Conservation (phyloP, 208 protist genomes). For the Crithidia brevicula region DNA sequence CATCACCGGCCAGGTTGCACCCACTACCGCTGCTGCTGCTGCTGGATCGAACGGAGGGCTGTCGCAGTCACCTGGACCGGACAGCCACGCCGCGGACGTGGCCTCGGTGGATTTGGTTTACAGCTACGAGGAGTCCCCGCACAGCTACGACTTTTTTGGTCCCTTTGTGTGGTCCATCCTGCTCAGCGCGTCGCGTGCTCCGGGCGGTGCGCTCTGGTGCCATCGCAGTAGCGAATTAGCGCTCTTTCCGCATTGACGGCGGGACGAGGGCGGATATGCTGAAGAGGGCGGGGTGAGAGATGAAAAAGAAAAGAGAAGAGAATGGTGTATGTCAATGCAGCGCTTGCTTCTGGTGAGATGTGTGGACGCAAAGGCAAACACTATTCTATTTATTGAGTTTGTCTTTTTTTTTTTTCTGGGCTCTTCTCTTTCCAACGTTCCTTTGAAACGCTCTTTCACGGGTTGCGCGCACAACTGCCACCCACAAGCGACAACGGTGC, state of each 20-base stretch:
- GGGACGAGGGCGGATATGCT: neutral
- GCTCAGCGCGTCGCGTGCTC: slow-evolving; percentile 52
- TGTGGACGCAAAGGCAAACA: no score
- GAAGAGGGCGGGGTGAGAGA: no score
- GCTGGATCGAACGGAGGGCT: neutral
- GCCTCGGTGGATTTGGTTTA: slow-evolving; percentile 44
- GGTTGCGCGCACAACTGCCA: no score
- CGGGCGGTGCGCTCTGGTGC: slow-evolving; percentile 69
- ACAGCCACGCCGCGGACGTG: neutral
- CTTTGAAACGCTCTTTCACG: no score
- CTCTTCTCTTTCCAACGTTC: no score
- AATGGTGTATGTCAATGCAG: no score
- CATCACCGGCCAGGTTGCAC: neutral
- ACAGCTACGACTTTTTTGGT: slow-evolving; percentile 89
- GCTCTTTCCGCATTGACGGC: slow-evolving; percentile 47
- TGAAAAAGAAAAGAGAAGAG: slow-evolving; percentile 4
- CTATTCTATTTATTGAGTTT: no score
- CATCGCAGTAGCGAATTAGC: slow-evolving; percentile 36
- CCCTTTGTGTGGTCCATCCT: slow-evolving; percentile 82
- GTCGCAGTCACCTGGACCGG: slow-evolving; percentile 8
- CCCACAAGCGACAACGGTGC: no score
- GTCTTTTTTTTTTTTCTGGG: neutral
- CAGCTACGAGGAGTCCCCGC: slow-evolving; percentile 80
- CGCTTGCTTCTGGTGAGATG: no score
- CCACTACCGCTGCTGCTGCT: neutral